Evolutionary conservation across 176 grass and related monocot genomes (phyloP).

Genomic region (Cenchrus purpureus): DNA sequence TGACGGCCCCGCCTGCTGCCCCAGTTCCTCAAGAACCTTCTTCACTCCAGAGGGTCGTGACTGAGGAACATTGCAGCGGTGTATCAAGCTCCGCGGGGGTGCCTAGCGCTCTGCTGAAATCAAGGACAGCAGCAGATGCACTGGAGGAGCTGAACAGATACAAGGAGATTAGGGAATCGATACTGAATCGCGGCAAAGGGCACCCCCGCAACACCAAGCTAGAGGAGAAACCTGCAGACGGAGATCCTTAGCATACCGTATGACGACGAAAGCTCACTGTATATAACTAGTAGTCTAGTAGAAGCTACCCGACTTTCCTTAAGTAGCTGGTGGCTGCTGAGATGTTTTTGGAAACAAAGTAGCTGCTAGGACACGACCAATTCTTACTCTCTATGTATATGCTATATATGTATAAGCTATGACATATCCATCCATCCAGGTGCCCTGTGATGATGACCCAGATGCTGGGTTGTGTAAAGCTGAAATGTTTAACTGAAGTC

Average conservation of each 20-base stretch:
- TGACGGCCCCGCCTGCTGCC: background rate
- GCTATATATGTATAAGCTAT: constrained; percentile 25
- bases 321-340: constrained; percentile 35
- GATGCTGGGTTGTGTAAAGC: constrained; percentile 43
- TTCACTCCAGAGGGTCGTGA: constrained; percentile 50
- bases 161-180: constrained; percentile 54
- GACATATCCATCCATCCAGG: constrained; percentile 43
- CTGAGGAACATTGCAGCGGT: constrained; percentile 35
- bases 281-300: constrained; percentile 62
- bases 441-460: constrained; percentile 49
- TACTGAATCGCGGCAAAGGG: constrained; percentile 43
- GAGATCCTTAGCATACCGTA: constrained; percentile 48
- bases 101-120: constrained; percentile 24
- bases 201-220: background rate
- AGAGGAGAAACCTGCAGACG: constrained; percentile 33
- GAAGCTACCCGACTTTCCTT: constrained; percentile 32
- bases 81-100: constrained; percentile 40
- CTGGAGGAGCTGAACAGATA: constrained; percentile 77
- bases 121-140: constrained; percentile 58
- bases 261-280: constrained; percentile 44
- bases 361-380: constrained; percentile 34
- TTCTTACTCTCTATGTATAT: background rate
- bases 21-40: constrained; percentile 50
- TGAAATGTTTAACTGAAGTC: constrained; percentile 24
- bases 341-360: constrained; percentile 29